Evolutionary conservation across 192 early-diverging fungal species (phyloP).

Genomic region (Linnemannia hyalina): DNA sequence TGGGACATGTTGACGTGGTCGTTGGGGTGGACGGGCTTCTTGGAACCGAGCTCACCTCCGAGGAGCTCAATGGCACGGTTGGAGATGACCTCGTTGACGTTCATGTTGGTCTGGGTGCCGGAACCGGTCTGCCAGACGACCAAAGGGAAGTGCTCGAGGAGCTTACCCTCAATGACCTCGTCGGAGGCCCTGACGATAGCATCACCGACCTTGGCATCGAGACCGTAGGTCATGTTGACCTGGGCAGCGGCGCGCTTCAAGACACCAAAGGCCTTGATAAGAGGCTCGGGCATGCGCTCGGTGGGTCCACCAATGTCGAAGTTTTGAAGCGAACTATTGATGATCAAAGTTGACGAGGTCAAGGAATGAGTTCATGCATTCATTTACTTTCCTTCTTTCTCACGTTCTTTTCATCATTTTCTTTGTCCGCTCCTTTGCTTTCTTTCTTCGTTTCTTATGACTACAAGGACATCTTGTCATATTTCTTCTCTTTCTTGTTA

Average conservation of each 20-base stretch:
- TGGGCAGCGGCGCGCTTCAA: slow-evolving; percentile 95
- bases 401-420: too few relatives aligned
- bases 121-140: slow-evolving; percentile 99
- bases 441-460: too few relatives aligned
- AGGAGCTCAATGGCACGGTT: slow-evolving; percentile 98
- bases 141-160: slow-evolving; percentile 97
- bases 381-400: neutral
- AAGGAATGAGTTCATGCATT: neutral
- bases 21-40: slow-evolving; percentile 98
- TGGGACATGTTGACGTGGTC: slow-evolving; percentile 99
- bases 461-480: too few relatives aligned
- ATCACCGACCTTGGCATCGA: slow-evolving; percentile 85
- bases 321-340: slow-evolving; percentile 88
- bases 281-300: slow-evolving; percentile 95
- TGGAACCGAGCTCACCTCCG: slow-evolving; percentile 90
- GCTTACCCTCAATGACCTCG: slow-evolving; percentile 93
- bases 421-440: too few relatives aligned
- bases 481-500: too few relatives aligned
- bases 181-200: slow-evolving; percentile 92
- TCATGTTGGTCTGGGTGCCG: slow-evolving; percentile 99
- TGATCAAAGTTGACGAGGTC: neutral
- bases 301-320: slow-evolving; percentile 95
- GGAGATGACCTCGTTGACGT: slow-evolving; percentile 97
- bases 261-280: slow-evolving; percentile 96
- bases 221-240: slow-evolving; percentile 93